These are phyloP conservation scores for Daedaleopsis sinensis DNA, from an alignment of 768 basidiomycete genomes.

Conservation along the genomic window DNA sequence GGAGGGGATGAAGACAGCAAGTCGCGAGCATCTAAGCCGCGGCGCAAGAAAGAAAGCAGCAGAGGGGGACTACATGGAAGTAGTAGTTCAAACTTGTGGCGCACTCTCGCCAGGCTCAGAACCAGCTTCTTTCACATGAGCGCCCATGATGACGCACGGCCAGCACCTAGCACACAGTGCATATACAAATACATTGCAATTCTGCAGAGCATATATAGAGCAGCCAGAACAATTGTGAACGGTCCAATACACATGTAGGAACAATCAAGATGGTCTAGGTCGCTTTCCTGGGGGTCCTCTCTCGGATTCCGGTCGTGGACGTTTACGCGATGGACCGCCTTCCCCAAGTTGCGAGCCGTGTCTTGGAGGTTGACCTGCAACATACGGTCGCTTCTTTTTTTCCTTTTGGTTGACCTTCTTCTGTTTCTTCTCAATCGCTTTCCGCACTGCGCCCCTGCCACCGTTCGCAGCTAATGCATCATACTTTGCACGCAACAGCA, in stretches of 20 bases:
- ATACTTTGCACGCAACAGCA: slow-evolving; percentile 75
- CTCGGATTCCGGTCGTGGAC: slow-evolving; percentile 21
- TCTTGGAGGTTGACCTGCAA: slow-evolving; percentile 18
- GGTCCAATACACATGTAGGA: background rate
- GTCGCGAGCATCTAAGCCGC: slow-evolving; percentile 14
- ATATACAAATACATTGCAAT: too few relatives aligned
- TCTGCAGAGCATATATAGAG: background rate
- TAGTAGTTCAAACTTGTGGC: background rate
- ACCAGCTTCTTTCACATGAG: background rate
- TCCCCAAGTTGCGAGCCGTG: slow-evolving; percentile 12
- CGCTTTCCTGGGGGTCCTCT: slow-evolving; percentile 18
- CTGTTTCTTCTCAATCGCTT: slow-evolving; percentile 87
- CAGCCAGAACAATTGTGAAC: background rate
- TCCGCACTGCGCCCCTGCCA: slow-evolving; percentile 81
- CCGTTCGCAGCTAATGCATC: slow-evolving; percentile 77
- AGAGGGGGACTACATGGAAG: slow-evolving; percentile 19
- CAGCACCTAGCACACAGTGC: too few relatives aligned
- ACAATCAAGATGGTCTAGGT: background rate
- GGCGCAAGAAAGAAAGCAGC: slow-evolving; percentile 2
- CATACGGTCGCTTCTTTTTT: slow-evolving; percentile 80
- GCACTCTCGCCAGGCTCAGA: background rate
- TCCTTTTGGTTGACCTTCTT: slow-evolving; percentile 88
- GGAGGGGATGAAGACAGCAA: background rate
- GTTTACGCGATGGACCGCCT: slow-evolving; percentile 6
- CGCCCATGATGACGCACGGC: slow-evolving; percentile 4